Evolutionary conservation across 2,329 filamentous ascomycete genomes (phyloP).

Genomic region (Acephala macrosclerotiorum): DNA sequence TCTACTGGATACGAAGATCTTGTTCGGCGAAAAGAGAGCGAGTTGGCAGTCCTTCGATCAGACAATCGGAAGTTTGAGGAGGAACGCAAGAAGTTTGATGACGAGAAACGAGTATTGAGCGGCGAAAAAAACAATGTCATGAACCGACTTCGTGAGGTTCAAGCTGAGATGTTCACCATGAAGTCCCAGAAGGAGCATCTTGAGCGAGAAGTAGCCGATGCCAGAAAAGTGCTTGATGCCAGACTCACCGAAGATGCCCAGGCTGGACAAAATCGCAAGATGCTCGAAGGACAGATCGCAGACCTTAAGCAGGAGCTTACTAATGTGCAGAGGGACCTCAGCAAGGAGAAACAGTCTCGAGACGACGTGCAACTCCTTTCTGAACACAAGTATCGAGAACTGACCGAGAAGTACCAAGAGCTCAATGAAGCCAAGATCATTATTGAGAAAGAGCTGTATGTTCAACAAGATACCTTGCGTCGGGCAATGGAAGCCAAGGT

Average conservation of each 20-base stretch:
- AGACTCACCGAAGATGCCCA: constrained; percentile 90
- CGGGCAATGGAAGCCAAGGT: constrained; percentile 83
- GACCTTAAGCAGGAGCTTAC: constrained; percentile 88
- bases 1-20: constrained; percentile 96
- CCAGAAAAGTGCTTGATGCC: constrained; percentile 84
- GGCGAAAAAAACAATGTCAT: constrained; percentile 83
- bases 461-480: constrained; percentile 89
- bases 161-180: constrained; percentile 88
- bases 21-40: constrained; percentile 92
- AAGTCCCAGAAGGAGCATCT: constrained; percentile 84
- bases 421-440: constrained; percentile 95
- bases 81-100: constrained; percentile 79
- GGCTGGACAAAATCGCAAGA: constrained; percentile 78
- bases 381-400: constrained; percentile 83
- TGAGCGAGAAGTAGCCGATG: constrained; percentile 87
- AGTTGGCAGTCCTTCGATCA: constrained; percentile 82
- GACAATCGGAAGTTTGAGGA: constrained; percentile 86
- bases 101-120: constrained; percentile 75
- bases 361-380: constrained; percentile 92
- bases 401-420: constrained; percentile 85
- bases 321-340: constrained; percentile 85
- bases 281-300: constrained; percentile 86
- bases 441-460: constrained; percentile 97
- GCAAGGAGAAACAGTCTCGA: constrained; percentile 88
- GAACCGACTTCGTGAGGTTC: constrained; percentile 79